A percentile compares a stretch with the other conserved stretches of the same genome.
Conservation (phyloP, 1,139 yeast genomes). For the Arxiozyma bovina region DNA sequence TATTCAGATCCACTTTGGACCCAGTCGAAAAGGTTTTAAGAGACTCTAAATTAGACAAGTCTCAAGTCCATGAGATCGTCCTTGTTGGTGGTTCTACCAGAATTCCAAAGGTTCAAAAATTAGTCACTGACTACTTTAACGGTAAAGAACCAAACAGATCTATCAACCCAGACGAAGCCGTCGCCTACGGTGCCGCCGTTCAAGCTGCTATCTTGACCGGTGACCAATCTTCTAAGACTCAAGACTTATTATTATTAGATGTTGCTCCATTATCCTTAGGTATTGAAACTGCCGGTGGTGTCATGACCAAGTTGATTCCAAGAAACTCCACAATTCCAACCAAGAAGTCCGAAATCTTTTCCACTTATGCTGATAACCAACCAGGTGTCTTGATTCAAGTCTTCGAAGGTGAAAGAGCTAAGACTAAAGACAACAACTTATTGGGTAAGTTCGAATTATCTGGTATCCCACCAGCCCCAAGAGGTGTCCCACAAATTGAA, state of each 20-base stretch:
- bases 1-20: constrained; percentile 77
- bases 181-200: constrained; percentile 96
- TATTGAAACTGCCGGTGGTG: constrained; percentile 94
- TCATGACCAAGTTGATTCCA: constrained; percentile 83
- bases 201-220: constrained; percentile 95
- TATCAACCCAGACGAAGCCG: constrained; percentile 92
- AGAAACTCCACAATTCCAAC: constrained; percentile 92
- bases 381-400: constrained; percentile 91
- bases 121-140: constrained; percentile 43
- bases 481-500: constrained; percentile 93
- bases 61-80: constrained; percentile 76
- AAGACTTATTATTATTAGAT: constrained; percentile 78
- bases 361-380: constrained; percentile 89
- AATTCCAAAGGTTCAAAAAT: constrained; percentile 87
- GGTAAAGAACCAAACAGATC: constrained; percentile 88
- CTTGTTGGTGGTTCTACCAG: constrained; percentile 91
- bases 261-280: constrained; percentile 85
- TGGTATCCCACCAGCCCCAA: constrained; percentile 93
- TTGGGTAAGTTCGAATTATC: constrained; percentile 88
- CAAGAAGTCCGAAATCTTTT: constrained; percentile 84
- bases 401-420: constrained; percentile 89
- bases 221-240: constrained; percentile 55
- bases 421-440: constrained; percentile 87
- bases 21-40: constrained; percentile 82
- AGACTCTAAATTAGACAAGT: constrained; percentile 71